Evolutionary conservation across 495 filamentous ascomycete genomes (phyloP), one percentile per base, ranked within the genome.

Genomic region (Letharia lupina): DNA sequence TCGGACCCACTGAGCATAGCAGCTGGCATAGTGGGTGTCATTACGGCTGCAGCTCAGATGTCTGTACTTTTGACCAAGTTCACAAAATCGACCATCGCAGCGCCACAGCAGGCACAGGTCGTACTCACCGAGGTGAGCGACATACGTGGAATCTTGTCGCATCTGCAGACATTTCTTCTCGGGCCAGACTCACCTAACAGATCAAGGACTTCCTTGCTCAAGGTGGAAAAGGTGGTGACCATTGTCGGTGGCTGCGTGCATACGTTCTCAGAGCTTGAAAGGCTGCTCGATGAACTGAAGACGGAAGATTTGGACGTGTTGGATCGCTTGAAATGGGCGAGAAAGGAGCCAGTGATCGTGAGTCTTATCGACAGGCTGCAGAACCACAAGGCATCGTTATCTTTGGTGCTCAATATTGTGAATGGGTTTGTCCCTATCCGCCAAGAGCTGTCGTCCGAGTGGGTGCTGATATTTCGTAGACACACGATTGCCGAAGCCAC

Each of bases 191-290:
- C 33, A 28, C 16, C 54, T 18, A 42, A 65, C 4, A 18, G 50
- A 3, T 65, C 66, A 2, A 45, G 66, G 33, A 40, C 62, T 4
- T 60, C 39, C 47, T 52, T 68, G n/a, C 62, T 68, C 52, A 60
- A 65, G 37, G 62, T 65, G 23, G 66, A 68, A 15, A 33, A 65
- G 23, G 18, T 65, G n/a, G 56, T 65, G 16, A 57, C 33, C 8
- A 58, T 65, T 10, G 31, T 68, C 44, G 56, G 52, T 31, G 47
- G 63, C 62, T 68, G 67, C 63, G 62, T 68, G 18, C 31, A 41
- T 18, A 68, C 67, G 35, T 65, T 68, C 39, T 65, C 62, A 20
- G 67, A 68, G 37, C 52, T 68, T 13, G 54, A 69, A 59, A 40
- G 5, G n/a, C 12, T 62, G 20, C 16, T 69, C 20, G 57, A 69